These are phyloP conservation scores for Suillus sp. DNA, from an alignment of 768 basidiomycete genomes.

Conservation along the genomic window DNA sequence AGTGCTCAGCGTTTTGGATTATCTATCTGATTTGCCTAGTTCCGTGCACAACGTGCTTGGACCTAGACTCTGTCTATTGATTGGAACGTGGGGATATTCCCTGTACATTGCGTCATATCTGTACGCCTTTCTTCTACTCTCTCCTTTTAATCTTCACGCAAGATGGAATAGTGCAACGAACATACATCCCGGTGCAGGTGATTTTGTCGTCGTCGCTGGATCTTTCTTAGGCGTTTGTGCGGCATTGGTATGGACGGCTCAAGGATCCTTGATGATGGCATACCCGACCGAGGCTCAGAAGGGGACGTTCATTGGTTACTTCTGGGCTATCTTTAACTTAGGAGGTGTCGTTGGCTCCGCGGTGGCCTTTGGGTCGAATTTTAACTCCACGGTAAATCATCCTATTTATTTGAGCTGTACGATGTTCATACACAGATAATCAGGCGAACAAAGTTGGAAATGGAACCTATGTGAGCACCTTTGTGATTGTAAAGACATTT, in stretches of 20 bases:
- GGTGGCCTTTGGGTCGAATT: conserved; percentile 74
- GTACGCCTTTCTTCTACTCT: conserved; percentile 41
- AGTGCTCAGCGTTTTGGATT: not conserved
- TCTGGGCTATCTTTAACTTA: conserved; percentile 85
- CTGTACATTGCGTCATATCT: conserved; percentile 75
- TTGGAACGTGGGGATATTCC: conserved; percentile 77
- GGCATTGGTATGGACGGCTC: conserved; percentile 77
- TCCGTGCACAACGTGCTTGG: conserved; percentile 83
- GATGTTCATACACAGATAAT: conserved; percentile 1
- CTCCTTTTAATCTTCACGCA: not conserved
- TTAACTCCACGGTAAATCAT: conserved; percentile 54
- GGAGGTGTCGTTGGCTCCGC: conserved; percentile 79
- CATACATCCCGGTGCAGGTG: conserved; percentile 60
- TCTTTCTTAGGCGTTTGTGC: conserved; percentile 75
- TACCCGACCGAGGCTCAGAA: conserved; percentile 83
- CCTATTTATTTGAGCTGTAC: not conserved
- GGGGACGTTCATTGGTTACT: conserved; percentile 74
- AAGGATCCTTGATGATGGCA: conserved; percentile 82
- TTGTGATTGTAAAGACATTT: conserved; percentile 2
- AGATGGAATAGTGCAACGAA: conserved; percentile 57
- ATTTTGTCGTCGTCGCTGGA: conserved; percentile 72
- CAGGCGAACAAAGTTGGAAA: conserved; percentile 55
- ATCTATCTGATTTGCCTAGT: conserved; percentile 35
- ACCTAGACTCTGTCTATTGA: conserved; percentile 66
- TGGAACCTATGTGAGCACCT: conserved; percentile 66